phyloP scores from a whole-genome alignment of 139 green algal genomes.

The Chlamydomonas asymmetrica region DNA sequence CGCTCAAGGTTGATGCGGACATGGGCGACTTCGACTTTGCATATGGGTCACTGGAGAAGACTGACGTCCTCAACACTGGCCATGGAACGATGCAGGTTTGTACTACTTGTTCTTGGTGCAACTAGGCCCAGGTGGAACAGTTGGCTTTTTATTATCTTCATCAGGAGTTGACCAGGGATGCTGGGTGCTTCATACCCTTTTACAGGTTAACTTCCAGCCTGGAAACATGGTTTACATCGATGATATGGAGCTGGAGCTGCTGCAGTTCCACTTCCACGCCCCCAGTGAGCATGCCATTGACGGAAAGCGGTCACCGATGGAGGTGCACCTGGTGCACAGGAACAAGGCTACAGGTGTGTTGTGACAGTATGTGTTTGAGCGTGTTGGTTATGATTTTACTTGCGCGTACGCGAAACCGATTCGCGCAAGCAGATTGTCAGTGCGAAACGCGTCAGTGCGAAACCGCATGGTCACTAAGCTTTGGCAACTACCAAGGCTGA shows the following conservation, averaged over 20 bases:
- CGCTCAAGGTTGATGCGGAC: constrained; percentile 22
- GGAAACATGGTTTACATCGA: constrained; percentile 42
- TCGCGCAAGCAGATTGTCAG: too few species aligned
- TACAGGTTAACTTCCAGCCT: constrained; percentile 57
- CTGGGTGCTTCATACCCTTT: background rate
- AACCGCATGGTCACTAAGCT: too few species aligned
- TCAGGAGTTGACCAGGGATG: background rate
- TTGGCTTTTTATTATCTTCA: background rate
- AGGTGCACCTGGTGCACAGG: constrained; percentile 82
- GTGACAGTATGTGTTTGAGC: background rate
- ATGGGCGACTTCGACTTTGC: constrained; percentile 46
- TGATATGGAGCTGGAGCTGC: constrained; percentile 61
- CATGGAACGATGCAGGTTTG: constrained; percentile 76
- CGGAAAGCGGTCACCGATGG: constrained; percentile 64
- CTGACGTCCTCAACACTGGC: constrained; percentile 65
- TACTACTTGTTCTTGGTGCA: background rate
- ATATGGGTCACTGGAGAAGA: constrained; percentile 41
- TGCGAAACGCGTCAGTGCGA: background rate
- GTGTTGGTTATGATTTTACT: too few species aligned
- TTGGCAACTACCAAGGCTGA: too few species aligned
- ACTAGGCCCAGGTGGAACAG: background rate
- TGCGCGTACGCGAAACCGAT: too few species aligned
- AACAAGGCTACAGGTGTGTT: constrained; percentile 53
- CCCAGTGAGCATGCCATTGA: constrained; percentile 77
- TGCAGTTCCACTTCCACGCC: constrained; percentile 88